Evolutionary conservation across 2,329 filamentous ascomycete species (phyloP).

Genomic region (Pochonia chlamydosporia): DNA sequence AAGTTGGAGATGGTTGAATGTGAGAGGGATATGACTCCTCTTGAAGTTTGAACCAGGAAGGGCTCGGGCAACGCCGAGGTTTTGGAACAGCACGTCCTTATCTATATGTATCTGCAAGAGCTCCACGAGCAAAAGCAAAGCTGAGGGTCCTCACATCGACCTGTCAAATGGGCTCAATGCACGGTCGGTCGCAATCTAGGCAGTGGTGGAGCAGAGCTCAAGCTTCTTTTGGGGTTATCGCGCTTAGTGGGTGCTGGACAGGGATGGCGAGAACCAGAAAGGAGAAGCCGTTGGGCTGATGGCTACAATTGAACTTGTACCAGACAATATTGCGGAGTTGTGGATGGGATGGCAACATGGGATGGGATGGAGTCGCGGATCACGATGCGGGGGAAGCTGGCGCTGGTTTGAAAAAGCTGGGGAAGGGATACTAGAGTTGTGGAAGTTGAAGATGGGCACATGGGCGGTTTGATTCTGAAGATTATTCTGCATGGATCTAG

Average conservation of each 20-base stretch:
- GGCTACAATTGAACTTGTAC: not conserved
- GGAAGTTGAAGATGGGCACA: no score
- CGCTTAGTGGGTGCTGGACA: not conserved
- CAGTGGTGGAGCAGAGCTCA: not conserved
- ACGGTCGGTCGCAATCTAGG: not conserved
- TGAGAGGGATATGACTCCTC: not conserved
- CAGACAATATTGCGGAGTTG: not conserved
- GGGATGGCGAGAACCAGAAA: not conserved
- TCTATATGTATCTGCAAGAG: not conserved
- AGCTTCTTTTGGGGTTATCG: not conserved
- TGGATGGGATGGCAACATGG: no score
- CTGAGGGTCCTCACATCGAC: not conserved
- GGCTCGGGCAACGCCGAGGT: not conserved
- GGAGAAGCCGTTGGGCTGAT: not conserved
- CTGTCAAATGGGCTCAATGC: not conserved
- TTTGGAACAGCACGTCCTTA: not conserved
- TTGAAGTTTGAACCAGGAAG: not conserved
- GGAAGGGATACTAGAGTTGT: no score
- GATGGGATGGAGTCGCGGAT: no score
- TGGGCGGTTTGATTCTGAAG: no score
- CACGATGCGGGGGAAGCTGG: not conserved
- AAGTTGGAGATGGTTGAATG: not conserved
- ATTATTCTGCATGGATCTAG: no score
- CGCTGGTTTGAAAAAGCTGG: no score
- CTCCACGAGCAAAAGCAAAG: not conserved